Evolutionary conservation across 2,329 filamentous ascomycete species (phyloP).

Genomic region (Arthrocladium fulminans): DNA sequence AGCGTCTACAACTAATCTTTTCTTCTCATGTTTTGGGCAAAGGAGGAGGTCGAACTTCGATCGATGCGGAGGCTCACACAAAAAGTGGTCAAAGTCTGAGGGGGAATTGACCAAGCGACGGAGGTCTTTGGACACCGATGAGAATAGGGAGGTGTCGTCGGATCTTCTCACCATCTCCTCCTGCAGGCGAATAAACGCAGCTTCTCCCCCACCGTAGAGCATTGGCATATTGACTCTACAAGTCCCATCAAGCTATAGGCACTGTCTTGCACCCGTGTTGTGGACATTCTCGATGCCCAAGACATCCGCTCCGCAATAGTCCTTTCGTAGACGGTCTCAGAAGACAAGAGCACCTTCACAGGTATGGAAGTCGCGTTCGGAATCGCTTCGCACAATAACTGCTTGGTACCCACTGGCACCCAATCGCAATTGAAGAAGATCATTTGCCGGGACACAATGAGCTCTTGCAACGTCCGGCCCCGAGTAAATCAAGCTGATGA

Average conservation of each 20-base stretch:
- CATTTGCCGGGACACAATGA: conserved; percentile 5
- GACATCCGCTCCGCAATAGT: conserved; percentile 31
- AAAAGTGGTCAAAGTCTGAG: too few relatives aligned
- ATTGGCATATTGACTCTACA: conserved; percentile 38
- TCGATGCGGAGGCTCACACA: too few relatives aligned
- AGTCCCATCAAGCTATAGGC: conserved; percentile 39
- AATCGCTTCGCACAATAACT: conserved; percentile 19
- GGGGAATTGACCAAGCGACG: too few relatives aligned
- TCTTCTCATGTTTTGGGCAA: too few relatives aligned
- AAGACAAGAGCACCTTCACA: background rate
- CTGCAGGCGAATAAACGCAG: conserved; percentile 20
- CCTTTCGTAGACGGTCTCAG: conserved; percentile 21
- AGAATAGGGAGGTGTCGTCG: background rate
- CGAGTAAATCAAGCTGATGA: conserved; percentile 9
- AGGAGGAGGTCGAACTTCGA: too few relatives aligned
- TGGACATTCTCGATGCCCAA: conserved; percentile 31
- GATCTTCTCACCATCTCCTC: conserved; percentile 12
- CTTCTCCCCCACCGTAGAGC: conserved; percentile 32
- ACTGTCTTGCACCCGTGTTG: conserved; percentile 31
- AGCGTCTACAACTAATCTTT: too few relatives aligned
- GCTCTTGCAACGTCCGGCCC: conserved; percentile 9
- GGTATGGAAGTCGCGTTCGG: conserved; percentile 23
- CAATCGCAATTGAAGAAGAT: conserved; percentile 14
- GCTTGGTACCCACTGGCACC: conserved; percentile 22
- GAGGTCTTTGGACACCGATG: too few relatives aligned